A percentile compares a stretch with the other conserved stretches of the same genome.
Evolutionary conservation across 768 basidiomycete genomes (phyloP).

Genomic region (Leccinum barrowsii): DNA sequence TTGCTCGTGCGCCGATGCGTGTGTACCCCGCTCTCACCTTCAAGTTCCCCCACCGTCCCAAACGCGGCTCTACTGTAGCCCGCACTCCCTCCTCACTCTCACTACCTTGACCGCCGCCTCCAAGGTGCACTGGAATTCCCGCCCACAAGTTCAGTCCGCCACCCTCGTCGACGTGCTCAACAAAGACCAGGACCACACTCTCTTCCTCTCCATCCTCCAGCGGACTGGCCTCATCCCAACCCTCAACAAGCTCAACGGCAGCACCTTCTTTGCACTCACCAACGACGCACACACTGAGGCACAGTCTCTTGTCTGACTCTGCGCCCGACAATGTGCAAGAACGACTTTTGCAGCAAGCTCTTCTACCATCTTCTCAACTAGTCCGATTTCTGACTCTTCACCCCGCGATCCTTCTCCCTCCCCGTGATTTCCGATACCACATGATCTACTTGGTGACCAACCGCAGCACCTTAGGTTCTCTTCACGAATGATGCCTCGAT

Average conservation of each 20-base stretch:
- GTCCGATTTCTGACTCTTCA: conserved; percentile 54
- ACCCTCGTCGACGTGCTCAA: conserved; percentile 81
- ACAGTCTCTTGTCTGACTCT: conserved; percentile 24
- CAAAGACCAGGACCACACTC: conserved; percentile 71
- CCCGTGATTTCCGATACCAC: conserved; percentile 84
- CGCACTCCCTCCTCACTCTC: conserved; percentile 32
- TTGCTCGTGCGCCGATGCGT: too few species aligned
- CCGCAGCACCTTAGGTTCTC: conserved; percentile 77
- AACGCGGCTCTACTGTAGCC: conserved; percentile 36
- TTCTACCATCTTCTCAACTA: conserved; percentile 93
- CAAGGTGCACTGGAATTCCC: conserved; percentile 23
- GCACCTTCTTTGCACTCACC: conserved; percentile 92
- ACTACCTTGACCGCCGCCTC: conserved; percentile 12
- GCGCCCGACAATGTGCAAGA: conserved; percentile 79
- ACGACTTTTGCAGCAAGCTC: conserved; percentile 82
- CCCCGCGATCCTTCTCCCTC: conserved; percentile 64
- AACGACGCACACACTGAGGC: conserved; percentile 68
- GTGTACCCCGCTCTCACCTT: background rate
- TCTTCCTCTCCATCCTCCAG: conserved; percentile 74
- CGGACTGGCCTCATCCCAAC: conserved; percentile 86
- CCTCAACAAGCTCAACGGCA: conserved; percentile 77
- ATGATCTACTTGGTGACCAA: conserved; percentile 74
- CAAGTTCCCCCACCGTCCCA: background rate
- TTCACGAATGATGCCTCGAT: conserved; percentile 72
- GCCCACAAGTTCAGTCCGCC: conserved; percentile 32